Base-by-base conservation (phyloP, 441 rosid genomes). In the Aquilaria agallochum region DNA sequence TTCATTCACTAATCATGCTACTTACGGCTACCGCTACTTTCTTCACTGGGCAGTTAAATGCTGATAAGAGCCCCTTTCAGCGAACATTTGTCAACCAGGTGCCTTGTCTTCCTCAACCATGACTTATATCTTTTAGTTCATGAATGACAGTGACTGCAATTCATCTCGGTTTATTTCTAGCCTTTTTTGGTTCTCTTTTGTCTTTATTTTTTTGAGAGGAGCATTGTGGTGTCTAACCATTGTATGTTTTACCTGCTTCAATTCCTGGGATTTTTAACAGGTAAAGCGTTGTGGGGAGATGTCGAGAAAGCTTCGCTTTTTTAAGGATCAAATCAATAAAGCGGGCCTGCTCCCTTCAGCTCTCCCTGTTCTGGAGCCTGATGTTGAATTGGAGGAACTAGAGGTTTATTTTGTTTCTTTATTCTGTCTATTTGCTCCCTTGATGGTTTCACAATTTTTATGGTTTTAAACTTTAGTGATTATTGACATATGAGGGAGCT, bases 261-360 rank as follows among this genome's bases (percentile, higher is more conserved):
- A 67, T 74, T 61, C 48, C 63, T 68, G 63, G 53, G 74, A 63
- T 58, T 58, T 62, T 73, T 75, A 50, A 69, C 75, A 95, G 99
- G 97, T 92, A 58, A 95, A 95, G 72, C 83, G 97, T 63, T 95
- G 99, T 13, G 97, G 96, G 60, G 99, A 95, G 78, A 95, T 92
- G 98, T 90, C 97, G 53, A 87, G 99, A 74, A 95, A 95, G 80
- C 82, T 95, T 42, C 84, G 88, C 8, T 89, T 87, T 80, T 76
- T 95, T 67, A 95, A 81, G 80, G 99, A 95, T 70, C 99, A 95
- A 86, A 89, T 89, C 60, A 79, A 60, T 63, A 95, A 90, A 81
- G 95, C 99, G 65, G 88, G 96, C 72, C 73, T 95, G 53, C 67
- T 80, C 55, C 83, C 89, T 72, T 80, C 82, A 46, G 64, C 76